These are phyloP conservation scores for Mortierella sp. DNA, from an alignment of 371 early-diverging fungal genomes.

Conservation along the genomic window DNA sequence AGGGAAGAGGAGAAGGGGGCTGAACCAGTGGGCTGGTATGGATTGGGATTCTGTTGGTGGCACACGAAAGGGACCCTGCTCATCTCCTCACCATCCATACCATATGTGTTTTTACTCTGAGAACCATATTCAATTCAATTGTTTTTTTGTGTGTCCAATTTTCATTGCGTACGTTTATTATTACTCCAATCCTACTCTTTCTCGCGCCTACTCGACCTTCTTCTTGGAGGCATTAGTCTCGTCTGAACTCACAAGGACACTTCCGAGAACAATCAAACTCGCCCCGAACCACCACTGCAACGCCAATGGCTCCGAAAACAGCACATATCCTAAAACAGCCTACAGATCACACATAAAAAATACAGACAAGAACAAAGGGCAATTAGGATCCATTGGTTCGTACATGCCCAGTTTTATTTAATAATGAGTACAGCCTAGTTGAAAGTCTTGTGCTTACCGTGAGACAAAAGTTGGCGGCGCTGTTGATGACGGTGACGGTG, in stretches of 20 bases:
- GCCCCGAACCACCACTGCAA: conserved; percentile 86
- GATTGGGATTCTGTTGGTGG: too few relatives aligned
- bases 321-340: conserved; percentile 75
- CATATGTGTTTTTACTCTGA: too few relatives aligned
- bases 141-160: neutral
- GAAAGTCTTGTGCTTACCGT: conserved; percentile 62
- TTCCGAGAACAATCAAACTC: conserved; percentile 75
- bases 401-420: neutral
- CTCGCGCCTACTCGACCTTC: too few relatives aligned
- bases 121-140: neutral
- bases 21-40: too few relatives aligned
- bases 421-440: neutral
- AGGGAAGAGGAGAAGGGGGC: too few relatives aligned
- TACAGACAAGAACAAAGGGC: neutral
- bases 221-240: conserved; percentile 22
- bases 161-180: neutral
- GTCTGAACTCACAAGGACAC: conserved; percentile 62
- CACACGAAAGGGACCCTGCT: too few relatives aligned
- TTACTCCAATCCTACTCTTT: conserved; percentile 7
- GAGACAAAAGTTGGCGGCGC: conserved; percentile 77
- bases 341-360: conserved; percentile 23
- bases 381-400: neutral
- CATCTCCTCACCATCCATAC: too few relatives aligned
- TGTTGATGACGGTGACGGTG: conserved; percentile 80
- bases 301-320: conserved; percentile 78